Evolutionary conservation across 2,329 filamentous ascomycete genomes (phyloP), one percentile per base, ranked within the genome.

Genomic region (Pyrenochaeta sp.): DNA sequence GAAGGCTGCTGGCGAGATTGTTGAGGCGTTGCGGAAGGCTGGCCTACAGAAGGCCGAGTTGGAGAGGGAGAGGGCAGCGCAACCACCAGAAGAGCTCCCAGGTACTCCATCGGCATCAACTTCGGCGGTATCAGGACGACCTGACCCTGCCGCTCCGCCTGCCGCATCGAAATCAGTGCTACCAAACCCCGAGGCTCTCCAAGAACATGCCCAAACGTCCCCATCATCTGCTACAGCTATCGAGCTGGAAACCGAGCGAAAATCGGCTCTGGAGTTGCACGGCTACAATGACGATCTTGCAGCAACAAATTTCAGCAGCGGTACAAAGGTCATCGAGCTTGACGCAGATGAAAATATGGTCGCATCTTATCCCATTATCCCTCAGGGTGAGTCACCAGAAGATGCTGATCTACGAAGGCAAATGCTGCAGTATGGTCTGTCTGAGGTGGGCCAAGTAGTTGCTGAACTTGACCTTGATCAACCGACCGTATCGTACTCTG

Each of bases 341-440:
- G 73, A 81, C 40, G 77, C 80, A 2, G 74, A 82, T 24, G 77
- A 80, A 52, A 73, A 81, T 9, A 67, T 76, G 13, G 59, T 78
- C 2, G 68, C 73, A 5, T 67, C 74, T 0, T 71, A 81, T 6
- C 82, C 88, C 0, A 80, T 92, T 12, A 84, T 91, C 13, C 90
- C 92, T 1, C 84, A 89, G 1, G 85, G 91, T 50, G 95, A 99
- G 68, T 87, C 90, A 0, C 82, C 86, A 12, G 93, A 96, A 64
- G 94, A 97, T 62, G 91, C 92, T 3, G 85, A 85, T 32, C 78
- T 97, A 25, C 89, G 95, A 5, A 87, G 89, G 56, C 89, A 97
- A 71, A 98, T 99, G 93, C 83, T 98, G 7, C 85, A 91, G 62
- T 99, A 98, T 73, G 90, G 91, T 60, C 81, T 97, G 77, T 89